These are phyloP conservation scores for Nepenthes gracilis DNA, from an alignment of 148 eudicot genomes.

Conservation along the genomic window DNA sequence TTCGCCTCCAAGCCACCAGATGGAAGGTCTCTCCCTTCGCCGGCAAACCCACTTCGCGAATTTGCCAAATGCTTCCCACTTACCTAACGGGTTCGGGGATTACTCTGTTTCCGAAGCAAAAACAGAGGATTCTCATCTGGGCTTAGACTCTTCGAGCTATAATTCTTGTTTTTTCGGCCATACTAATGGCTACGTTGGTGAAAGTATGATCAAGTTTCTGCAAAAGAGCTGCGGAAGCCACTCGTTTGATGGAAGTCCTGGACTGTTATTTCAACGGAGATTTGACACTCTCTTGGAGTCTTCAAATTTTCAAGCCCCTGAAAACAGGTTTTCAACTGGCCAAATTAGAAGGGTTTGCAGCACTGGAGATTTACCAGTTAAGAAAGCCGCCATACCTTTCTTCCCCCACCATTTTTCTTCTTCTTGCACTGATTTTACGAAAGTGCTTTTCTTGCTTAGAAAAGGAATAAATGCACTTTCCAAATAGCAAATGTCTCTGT, in stretches of 20 bases:
- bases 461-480: too few species aligned
- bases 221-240: slow-evolving; percentile 64
- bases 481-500: neutral
- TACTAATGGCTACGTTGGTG: slow-evolving; percentile 17
- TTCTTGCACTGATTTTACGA: neutral
- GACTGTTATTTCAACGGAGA: slow-evolving; percentile 31
- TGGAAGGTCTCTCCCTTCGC: slow-evolving; percentile 37
- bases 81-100: slow-evolving; percentile 18
- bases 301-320: slow-evolving; percentile 20
- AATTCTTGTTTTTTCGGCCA: slow-evolving; percentile 12
- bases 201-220: slow-evolving; percentile 38
- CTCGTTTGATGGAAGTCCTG: slow-evolving; percentile 32
- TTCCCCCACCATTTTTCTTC: neutral
- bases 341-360: slow-evolving; percentile 78
- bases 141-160: slow-evolving; percentile 18
- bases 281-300: slow-evolving; percentile 36
- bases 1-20: slow-evolving; percentile 55
- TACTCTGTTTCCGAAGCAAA: slow-evolving; percentile 39
- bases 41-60: slow-evolving; percentile 27
- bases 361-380: slow-evolving; percentile 84
- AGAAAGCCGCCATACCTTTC: slow-evolving; percentile 1
- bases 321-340: slow-evolving; percentile 18
- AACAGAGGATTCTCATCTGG: slow-evolving; percentile 45
- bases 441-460: neutral
- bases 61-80: slow-evolving; percentile 15